phyloP scores from a whole-genome alignment of 345 rosid species.

The Euclidium syriacum region DNA sequence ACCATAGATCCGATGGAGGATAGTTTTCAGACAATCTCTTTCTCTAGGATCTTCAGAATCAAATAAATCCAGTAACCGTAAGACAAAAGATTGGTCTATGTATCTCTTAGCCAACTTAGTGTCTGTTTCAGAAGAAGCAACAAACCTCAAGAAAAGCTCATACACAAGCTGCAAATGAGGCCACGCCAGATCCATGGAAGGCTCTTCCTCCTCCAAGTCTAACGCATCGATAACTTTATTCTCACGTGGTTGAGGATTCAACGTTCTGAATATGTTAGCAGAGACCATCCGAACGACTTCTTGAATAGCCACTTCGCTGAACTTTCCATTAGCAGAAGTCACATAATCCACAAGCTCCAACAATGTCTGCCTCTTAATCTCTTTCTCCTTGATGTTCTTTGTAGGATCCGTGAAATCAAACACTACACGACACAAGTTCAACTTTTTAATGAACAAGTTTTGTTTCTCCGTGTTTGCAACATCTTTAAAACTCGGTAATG shows the following conservation, averaged over 20 bases:
- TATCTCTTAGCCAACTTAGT: conserved; percentile 67
- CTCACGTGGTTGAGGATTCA: conserved; percentile 58
- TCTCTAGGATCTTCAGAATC: conserved; percentile 73
- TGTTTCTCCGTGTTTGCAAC: conserved; percentile 57
- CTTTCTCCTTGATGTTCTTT: conserved; percentile 60
- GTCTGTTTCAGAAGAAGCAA: conserved; percentile 72
- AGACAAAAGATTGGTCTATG: conserved; percentile 56
- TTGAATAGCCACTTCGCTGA: conserved; percentile 47
- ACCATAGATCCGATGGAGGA: conserved; percentile 66
- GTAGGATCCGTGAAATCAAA: conserved; percentile 65
- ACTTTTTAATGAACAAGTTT: conserved; percentile 45
- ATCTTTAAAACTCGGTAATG: conserved; percentile 55
- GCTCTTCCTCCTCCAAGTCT: conserved; percentile 74
- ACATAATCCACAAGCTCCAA: conserved; percentile 69
- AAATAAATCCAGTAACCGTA: conserved; percentile 55
- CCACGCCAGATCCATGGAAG: conserved; percentile 73
- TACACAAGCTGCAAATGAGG: conserved; percentile 73
- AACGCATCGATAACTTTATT: conserved; percentile 53
- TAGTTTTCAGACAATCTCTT: conserved; percentile 63
- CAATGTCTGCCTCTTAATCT: conserved; percentile 64
- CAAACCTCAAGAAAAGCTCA: conserved; percentile 65
- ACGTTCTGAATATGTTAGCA: conserved; percentile 54
- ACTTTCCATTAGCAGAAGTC: conserved; percentile 49
- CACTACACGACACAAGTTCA: conserved; percentile 50
- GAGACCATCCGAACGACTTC: conserved; percentile 65